phyloP scores from a whole-genome alignment of 768 basidiomycete species.

The Termitomyces eurrhizus region DNA sequence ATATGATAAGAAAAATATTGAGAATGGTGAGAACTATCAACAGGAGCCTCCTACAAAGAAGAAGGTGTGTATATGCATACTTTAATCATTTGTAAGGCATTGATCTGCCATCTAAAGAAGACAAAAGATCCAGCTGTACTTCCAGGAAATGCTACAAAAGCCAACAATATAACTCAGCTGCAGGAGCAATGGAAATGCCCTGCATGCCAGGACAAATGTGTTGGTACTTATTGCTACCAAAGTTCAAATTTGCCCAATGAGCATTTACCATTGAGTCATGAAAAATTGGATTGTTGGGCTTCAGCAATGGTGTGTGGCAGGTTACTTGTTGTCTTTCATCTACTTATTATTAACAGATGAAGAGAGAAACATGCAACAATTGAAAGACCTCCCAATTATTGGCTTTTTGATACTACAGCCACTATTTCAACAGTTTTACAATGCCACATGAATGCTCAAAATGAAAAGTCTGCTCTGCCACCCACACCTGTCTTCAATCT shows the following conservation, averaged over 20 bases:
- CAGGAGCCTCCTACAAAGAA: background rate
- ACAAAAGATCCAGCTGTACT: background rate
- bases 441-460: background rate
- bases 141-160: background rate
- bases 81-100: background rate
- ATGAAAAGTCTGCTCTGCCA: background rate
- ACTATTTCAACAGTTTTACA: background rate
- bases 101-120: background rate
- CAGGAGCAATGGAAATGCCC: background rate
- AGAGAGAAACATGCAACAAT: background rate
- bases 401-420: background rate
- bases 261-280: conserved; percentile 11
- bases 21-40: background rate
- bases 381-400: background rate
- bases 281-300: conserved; percentile 8
- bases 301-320: conserved; percentile 5
- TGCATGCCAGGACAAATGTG: background rate
- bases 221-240: background rate
- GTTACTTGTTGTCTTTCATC: background rate
- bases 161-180: background rate
- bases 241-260: conserved; percentile 3
- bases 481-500: background rate
- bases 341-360: background rate
- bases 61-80: background rate
- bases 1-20: background rate